phyloP scores from a whole-genome alignment of 768 basidiomycete genomes.

The Serendipita sp. region DNA sequence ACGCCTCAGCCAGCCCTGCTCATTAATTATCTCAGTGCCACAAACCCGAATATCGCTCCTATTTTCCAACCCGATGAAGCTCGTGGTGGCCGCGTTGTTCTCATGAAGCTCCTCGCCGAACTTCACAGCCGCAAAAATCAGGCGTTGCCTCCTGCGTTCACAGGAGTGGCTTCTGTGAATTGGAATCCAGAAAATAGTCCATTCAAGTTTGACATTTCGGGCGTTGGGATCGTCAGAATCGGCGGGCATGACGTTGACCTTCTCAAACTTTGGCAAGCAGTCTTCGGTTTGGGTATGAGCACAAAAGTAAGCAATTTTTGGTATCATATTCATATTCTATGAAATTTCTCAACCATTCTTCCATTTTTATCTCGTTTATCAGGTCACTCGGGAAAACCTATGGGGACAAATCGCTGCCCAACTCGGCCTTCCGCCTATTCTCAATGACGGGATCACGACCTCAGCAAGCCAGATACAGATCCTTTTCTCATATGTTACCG shows the following conservation, averaged over 20 bases:
- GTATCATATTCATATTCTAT: not conserved
- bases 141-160: not conserved
- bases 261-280: not conserved
- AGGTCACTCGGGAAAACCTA: not conserved
- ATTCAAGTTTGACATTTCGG: not conserved
- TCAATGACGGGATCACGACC: not conserved
- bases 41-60: not conserved
- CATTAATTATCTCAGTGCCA: not conserved
- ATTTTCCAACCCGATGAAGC: not conserved
- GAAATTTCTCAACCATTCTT: not conserved
- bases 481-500: not conserved
- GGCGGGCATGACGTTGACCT: constrained; percentile 1
- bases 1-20: not conserved
- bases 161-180: not conserved
- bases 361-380: not conserved
- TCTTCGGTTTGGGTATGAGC: not conserved
- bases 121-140: not conserved
- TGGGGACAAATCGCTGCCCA: not conserved
- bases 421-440: not conserved
- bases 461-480: not conserved
- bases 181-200: not conserved
- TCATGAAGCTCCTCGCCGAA: not conserved
- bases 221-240: not conserved
- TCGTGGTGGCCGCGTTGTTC: not conserved
- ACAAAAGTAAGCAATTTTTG: not conserved